Evolutionary conservation across 371 early-diverging fungal genomes (phyloP).

Genomic region (Dichotomocladium elegans): DNA sequence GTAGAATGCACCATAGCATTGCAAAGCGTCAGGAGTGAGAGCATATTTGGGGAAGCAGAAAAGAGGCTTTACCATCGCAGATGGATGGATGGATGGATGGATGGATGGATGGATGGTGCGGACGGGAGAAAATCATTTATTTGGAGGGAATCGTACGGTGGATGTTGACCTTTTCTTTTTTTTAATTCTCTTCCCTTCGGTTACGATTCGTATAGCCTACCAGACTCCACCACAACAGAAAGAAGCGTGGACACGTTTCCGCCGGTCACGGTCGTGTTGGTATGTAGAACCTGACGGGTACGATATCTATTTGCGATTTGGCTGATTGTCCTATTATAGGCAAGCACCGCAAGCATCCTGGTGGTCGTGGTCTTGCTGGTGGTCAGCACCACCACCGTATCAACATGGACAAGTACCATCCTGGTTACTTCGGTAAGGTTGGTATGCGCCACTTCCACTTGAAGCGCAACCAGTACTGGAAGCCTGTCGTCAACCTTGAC

Average conservation of each 20-base stretch:
- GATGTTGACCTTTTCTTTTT: background rate
- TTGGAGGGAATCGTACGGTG: background rate
- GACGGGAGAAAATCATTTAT: background rate
- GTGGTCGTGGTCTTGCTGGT: constrained; percentile 99
- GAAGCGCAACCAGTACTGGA: constrained; percentile 89
- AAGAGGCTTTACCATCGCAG: background rate
- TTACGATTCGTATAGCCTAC: constrained; percentile 60
- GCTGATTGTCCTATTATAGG: constrained; percentile 42
- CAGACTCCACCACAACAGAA: constrained; percentile 83
- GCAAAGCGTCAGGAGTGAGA: background rate
- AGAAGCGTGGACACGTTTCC: constrained; percentile 91
- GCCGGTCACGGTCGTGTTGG: constrained; percentile 93
- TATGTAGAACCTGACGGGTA: constrained; percentile 9
- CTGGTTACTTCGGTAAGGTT: constrained; percentile 99
- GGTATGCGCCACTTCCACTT: constrained; percentile 99
- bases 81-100: constrained; percentile 8
- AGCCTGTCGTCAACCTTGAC: constrained; percentile 91
- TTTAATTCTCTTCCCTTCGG: background rate
- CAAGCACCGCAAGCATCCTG: constrained; percentile 99
- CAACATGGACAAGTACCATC: constrained; percentile 99
- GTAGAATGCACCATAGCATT: constrained; percentile 3
- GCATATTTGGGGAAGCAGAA: background rate
- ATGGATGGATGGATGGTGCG: constrained; percentile 1
- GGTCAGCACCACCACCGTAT: constrained; percentile 99
- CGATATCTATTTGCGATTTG: background rate